Evolutionary conservation across 306 rosid genomes (phyloP), one percentile per base, ranked within the genome.

Genomic region (Nissolia schottii): DNA sequence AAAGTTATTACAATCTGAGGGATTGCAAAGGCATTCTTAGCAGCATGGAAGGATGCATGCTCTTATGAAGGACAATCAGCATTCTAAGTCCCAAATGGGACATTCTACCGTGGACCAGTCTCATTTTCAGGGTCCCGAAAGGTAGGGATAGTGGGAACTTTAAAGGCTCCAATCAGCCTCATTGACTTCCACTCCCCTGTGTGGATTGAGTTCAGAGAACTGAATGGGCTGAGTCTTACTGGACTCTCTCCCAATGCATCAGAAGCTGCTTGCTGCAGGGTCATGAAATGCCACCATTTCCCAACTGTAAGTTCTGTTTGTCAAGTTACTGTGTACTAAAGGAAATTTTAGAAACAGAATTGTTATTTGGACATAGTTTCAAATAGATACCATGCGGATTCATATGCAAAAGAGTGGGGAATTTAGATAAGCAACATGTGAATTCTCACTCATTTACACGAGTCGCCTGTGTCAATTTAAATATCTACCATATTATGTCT

Each of bases 21-120:
- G 10, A n/a, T n/a, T 69, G 32, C 35, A 12, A 1, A 62, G 71
- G 78, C 71, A 35, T 74, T 62, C 65, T 49, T 50, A 35, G 40
- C 53, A 31, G 54, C 71, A 22, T 74, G 64, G 71, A 1, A 49
- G 31, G 71, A 62, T 15, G 78, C 78, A n/a, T 73, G 78, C 54
- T 61, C 62, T 15, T 14, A 23, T 49, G 34, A 35, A 34, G 76
- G 43, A 25, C 15, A 22, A 40, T 55, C 75, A 55, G 31, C 10
- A 14, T 27, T 71, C 3, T 56, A 56, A 0, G 20, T 56, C 29
- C 76, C 76, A 40, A 50, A 71, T 23, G 76, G 67, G 51, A 71
- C 67, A 71, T 71, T 56, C 29, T 40, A 38, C 66, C 31, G 55
- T 56, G 66, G 74, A 14, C 51, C 51, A 14, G 37, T 69, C 64